phyloP scores from a whole-genome alignment of 345 rosid species.

The Schrenkiella parvula region DNA sequence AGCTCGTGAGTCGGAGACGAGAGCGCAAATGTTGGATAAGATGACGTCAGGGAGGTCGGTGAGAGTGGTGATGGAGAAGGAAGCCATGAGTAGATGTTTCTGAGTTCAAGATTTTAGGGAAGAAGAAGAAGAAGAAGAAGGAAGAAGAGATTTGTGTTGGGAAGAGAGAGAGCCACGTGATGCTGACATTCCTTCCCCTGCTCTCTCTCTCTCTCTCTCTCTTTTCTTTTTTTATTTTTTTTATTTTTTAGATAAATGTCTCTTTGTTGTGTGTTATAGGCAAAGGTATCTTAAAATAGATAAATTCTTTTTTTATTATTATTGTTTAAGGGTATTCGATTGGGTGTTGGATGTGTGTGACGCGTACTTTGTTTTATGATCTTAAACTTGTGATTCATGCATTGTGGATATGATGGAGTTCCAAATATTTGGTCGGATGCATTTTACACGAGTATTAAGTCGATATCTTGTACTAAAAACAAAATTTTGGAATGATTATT shows the following conservation, averaged over 20 bases:
- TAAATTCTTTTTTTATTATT: not conserved
- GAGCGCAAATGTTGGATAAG: slow-evolving; percentile 47
- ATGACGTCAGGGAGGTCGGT: slow-evolving; percentile 73
- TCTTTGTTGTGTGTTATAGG: slow-evolving; percentile 15
- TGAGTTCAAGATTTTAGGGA: not conserved
- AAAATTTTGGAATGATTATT: not conserved
- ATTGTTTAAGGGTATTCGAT: not conserved
- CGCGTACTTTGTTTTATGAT: not conserved
- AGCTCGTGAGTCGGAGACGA: slow-evolving; percentile 55
- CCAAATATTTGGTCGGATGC: too few species aligned
- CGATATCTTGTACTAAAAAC: too few species aligned
- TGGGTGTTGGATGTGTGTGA: not conserved
- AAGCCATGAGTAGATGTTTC: slow-evolving; percentile 20
- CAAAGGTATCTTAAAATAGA: slow-evolving; percentile 15
- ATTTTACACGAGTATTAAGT: too few species aligned
- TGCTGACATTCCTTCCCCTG: slow-evolving; percentile 14
- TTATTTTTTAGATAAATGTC: slow-evolving; percentile 6
- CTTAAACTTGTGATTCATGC: not conserved
- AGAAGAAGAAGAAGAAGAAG: not conserved
- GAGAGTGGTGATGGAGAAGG: slow-evolving; percentile 26
- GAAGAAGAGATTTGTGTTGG: slow-evolving; percentile 21
- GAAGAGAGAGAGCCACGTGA: slow-evolving; percentile 34
- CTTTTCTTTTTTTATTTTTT: not conserved
- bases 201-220: not conserved
- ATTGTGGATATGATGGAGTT: too few species aligned